phyloP scores from a whole-genome alignment of 177 flowering plant genomes.

The Vitis hybrid region DNA sequence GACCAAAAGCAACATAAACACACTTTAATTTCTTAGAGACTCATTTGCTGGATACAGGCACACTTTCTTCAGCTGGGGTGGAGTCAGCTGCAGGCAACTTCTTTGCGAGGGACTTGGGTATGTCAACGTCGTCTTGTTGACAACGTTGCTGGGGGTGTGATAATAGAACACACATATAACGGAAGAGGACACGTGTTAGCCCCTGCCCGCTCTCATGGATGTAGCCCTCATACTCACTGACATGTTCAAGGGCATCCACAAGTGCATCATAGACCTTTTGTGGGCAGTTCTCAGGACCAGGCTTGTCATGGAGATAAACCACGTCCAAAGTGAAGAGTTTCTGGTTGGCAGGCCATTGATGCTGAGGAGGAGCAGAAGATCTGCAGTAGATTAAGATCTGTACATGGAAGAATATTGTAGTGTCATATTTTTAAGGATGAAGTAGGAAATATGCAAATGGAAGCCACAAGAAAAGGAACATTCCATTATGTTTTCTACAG shows the following conservation, averaged over 20 bases:
- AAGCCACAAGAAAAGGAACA: neutral
- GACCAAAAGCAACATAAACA: neutral
- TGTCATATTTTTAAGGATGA: neutral
- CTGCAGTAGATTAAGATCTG: slow-evolving; percentile 93
- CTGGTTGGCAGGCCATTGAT: slow-evolving; percentile 68
- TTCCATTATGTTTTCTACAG: neutral
- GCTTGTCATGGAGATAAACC: slow-evolving; percentile 89
- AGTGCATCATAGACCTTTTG: slow-evolving; percentile 89
- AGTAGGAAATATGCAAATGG: neutral
- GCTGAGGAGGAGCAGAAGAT: slow-evolving; percentile 64
- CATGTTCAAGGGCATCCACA: slow-evolving; percentile 82
- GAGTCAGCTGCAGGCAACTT: slow-evolving; percentile 52
- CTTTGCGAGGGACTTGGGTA: slow-evolving; percentile 78
- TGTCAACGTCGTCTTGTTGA: slow-evolving; percentile 67
- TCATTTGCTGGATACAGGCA: slow-evolving; percentile 54
- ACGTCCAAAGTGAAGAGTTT: slow-evolving; percentile 89
- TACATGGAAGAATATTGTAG: slow-evolving; percentile 7
- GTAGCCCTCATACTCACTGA: slow-evolving; percentile 84
- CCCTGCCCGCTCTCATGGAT: slow-evolving; percentile 88
- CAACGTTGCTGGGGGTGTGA: slow-evolving; percentile 96
- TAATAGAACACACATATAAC: slow-evolving; percentile 65
- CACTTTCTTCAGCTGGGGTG: slow-evolving; percentile 45
- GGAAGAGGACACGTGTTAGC: slow-evolving; percentile 59
- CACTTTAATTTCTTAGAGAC: neutral
- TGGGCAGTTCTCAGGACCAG: slow-evolving; percentile 85